Base-by-base conservation (phyloP, 768 basidiomycete species). In the Megacollybia marginata region DNA sequence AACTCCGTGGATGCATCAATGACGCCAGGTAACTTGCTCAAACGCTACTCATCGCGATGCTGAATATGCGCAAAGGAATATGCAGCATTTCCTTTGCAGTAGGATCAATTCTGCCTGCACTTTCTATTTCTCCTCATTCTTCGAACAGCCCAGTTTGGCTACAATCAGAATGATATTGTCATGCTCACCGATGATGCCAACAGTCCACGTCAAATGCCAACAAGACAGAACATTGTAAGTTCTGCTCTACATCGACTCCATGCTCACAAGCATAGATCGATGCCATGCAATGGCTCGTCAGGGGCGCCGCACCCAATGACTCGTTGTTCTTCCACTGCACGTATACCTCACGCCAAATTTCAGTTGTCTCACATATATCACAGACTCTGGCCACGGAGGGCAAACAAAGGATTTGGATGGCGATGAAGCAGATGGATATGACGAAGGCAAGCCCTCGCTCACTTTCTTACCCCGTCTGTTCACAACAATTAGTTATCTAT, bases 211-310 rank as follows among this genome's bases (percentile, higher is more conserved):
- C 74, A 77, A 59, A 66, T 68, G 23, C 95, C 95, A 0, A 97
- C 94, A 0, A 71, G 69, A 50, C 74, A 75, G 20, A 97, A 97
- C 62, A 94, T 99, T 35, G 76, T 88, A 38, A 28, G 79, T 63
- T n/a, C 9, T 35, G 15, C 6, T 31, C 28, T 23, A 31, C 13
- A 20, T 15, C 44, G n/a, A 40, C 47, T 36, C 28, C 47, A 16
- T 5, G 9, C 36, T 51, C 52, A 48, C 6, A 31, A 33, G 23
- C n/a, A 11, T 54, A 87, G 81, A 59, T 91, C 16, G 66, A 74
- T 42, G 92, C 87, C 5, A 94, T 95, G 90, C 74, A 81, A 52
- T 97, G 93, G 94, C 82, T 99, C n/a, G 89, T 93, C 15, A 68
- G 65, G 13, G 85, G 75, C 53, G 92, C 94, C 11, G 68, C 69